Base-by-base conservation (phyloP, 2,329 filamentous ascomycete species). In the Achaetomium macrosporum region DNA sequence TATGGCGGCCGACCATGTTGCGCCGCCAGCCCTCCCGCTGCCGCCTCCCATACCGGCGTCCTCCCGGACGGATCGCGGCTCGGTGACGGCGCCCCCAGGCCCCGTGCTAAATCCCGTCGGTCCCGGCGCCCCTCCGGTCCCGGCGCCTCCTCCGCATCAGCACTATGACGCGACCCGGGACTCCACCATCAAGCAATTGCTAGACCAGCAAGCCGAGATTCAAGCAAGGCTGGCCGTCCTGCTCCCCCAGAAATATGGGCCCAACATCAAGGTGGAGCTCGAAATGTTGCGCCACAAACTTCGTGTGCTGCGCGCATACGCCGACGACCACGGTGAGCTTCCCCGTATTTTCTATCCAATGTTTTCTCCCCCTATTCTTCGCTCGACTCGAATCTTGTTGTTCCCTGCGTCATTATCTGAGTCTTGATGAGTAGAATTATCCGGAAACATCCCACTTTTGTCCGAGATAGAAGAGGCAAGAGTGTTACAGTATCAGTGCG, bases 381-480 rank as follows among this genome's bases (percentile, higher is more conserved):
- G 51, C 29, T 55, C 17, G 49, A 19, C 49, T 50, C 42, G n/a
- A 36, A 36, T 42, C 42, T 11, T 44, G 39, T 33, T 36, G 13
- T 5, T 37, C 15, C 35, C n/a, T 35, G 33, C 25, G 25, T 43
- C 33, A 29, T 58, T 39, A 50, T 59, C 59, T 64, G 56, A 62
- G 4, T 62, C 54, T 53, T 48, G 35, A 39, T 45, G 29, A 55
- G 35, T 62, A 76, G 73, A 72, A 50, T 57, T 75, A 43, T 63
- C 67, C 31, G 65, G 68, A 41, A 67, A 65, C 56, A 63, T 76
- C 44, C 73, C 74, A 20, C 67, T 72, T 57, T 65, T 80, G 50
- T 82, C 77, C 49, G 76, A 80, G 57, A 71, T 74, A 20, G 79
- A 82, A 65, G 79, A 82, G 64, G 79, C 79, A 25, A 72, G 79